These are phyloP conservation scores for Thymus mandschuricus DNA, from an alignment of 257 asterid species.

Conservation along the genomic window DNA sequence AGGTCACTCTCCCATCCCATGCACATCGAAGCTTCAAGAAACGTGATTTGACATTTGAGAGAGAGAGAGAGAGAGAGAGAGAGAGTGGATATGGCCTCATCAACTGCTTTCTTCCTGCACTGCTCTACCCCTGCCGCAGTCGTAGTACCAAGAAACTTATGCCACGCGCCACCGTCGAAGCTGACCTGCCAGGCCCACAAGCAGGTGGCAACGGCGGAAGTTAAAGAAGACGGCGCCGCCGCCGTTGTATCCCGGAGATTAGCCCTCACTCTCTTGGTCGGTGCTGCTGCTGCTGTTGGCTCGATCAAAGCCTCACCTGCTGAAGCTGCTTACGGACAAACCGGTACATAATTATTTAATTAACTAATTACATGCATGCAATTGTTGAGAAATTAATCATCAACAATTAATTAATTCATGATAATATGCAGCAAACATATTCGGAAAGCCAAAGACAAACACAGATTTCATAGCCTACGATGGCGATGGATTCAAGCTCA, in stretches of 20 bases:
- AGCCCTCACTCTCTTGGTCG: slow-evolving; percentile 66
- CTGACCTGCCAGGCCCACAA: slow-evolving; percentile 71
- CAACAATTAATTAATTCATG: no score
- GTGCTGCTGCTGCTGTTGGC: slow-evolving; percentile 70
- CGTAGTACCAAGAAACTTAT: slow-evolving; percentile 30
- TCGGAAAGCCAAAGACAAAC: slow-evolving; percentile 71
- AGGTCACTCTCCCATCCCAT: slow-evolving; percentile 7
- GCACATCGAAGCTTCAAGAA: not conserved
- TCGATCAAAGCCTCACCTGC: slow-evolving; percentile 84
- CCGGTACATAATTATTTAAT: no score
- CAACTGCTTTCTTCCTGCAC: slow-evolving; percentile 76
- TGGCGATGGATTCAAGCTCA: slow-evolving; percentile 66
- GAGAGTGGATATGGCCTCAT: slow-evolving; percentile 39
- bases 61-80: not conserved
- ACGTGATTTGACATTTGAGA: not conserved
- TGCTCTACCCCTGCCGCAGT: slow-evolving; percentile 47
- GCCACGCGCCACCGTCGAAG: slow-evolving; percentile 30
- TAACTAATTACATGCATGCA: no score
- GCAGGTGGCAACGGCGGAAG: slow-evolving; percentile 6
- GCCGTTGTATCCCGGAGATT: slow-evolving; percentile 57
- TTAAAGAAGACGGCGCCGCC: slow-evolving; percentile 24
- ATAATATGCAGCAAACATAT: slow-evolving; percentile 83
- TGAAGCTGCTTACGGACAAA: slow-evolving; percentile 89
- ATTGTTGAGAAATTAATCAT: not conserved
- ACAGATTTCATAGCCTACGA: slow-evolving; percentile 57